Conservation (phyloP, 2,329 filamentous ascomycete genomes). For the Cladorrhinum sp. region DNA sequence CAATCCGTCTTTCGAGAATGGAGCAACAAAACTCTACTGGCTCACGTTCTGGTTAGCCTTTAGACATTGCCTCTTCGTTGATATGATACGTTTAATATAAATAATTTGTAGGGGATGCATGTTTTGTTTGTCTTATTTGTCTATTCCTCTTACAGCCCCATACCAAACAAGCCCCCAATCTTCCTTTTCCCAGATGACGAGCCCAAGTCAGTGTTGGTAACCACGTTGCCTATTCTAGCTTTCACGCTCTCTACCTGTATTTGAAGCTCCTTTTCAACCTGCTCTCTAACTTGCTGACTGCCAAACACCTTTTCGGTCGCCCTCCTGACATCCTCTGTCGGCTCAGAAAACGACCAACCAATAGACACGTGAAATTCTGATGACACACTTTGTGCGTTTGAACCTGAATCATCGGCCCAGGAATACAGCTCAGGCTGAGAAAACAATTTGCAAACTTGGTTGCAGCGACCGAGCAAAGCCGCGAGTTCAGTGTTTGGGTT, state of each 20-base stretch:
- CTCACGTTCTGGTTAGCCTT: too few relatives aligned
- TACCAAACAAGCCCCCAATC: constrained; percentile 16
- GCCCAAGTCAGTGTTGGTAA: constrained; percentile 36
- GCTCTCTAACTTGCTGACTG: constrained; percentile 23
- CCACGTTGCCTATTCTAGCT: constrained; percentile 70
- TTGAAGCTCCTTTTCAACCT: constrained; percentile 38
- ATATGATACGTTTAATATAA: too few relatives aligned
- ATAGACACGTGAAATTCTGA: constrained; percentile 82
- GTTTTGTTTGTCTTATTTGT: too few relatives aligned
- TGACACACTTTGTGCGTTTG: constrained; percentile 20
- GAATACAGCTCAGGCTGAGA: constrained; percentile 71
- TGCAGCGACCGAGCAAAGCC: constrained; percentile 63
- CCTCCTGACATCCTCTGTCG: constrained; percentile 42
- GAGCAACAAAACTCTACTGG: too few relatives aligned
- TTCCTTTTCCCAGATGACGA: constrained; percentile 3
- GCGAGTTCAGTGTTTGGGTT: constrained; percentile 54
- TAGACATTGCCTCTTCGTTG: too few relatives aligned
- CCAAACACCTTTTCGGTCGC: constrained; percentile 36
- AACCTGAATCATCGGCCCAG: constrained; percentile 22
- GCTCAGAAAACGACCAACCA: constrained; percentile 70
- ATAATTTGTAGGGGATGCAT: too few relatives aligned
- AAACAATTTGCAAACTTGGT: constrained; percentile 57
- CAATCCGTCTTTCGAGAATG: too few relatives aligned
- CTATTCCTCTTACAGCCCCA: constrained; percentile 1
- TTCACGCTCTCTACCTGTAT: constrained; percentile 63